These are phyloP conservation scores for Taphrina confusa DNA, from an alignment of 1,139 yeast genomes.

Conservation along the genomic window DNA sequence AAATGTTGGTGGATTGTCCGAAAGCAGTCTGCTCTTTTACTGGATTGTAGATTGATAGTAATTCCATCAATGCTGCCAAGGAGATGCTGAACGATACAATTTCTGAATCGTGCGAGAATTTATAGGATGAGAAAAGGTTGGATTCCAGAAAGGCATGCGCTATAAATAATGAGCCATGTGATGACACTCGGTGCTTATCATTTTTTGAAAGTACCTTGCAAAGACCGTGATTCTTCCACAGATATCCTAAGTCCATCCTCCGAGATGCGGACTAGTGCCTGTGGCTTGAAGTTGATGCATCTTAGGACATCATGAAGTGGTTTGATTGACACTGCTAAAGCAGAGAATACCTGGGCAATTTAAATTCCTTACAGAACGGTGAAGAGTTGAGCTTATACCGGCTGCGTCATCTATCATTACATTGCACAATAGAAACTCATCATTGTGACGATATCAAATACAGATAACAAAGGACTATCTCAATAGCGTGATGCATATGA, in stretches of 20 bases:
- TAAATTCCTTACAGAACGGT: no score
- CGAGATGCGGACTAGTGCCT: constrained; percentile 38
- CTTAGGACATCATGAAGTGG: constrained; percentile 32
- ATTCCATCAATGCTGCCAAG: constrained; percentile 39
- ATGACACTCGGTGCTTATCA: not conserved
- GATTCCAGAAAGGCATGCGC: constrained; percentile 34
- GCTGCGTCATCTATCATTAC: no score
- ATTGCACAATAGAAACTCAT: no score
- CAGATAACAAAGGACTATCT: no score
- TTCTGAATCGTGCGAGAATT: not conserved
- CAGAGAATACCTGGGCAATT: constrained; percentile 21
- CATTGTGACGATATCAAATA: no score
- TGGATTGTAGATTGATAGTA: constrained; percentile 40
- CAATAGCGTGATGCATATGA: no score
- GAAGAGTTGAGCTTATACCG: no score
- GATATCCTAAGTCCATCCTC: constrained; percentile 39
- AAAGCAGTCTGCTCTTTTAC: constrained; percentile 19
- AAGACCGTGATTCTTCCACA: constrained; percentile 38
- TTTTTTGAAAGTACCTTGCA: constrained; percentile 36
- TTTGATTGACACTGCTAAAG: constrained; percentile 31
- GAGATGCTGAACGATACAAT: constrained; percentile 38
- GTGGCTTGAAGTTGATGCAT: constrained; percentile 35
- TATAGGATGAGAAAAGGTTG: constrained; percentile 6
- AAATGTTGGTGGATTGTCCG: constrained; percentile 10
- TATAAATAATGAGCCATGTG: not conserved